Evolutionary conservation across 2,329 filamentous ascomycete species (phyloP), one percentile per base, ranked within the genome.

Genomic region (Trichothecium roseum): DNA sequence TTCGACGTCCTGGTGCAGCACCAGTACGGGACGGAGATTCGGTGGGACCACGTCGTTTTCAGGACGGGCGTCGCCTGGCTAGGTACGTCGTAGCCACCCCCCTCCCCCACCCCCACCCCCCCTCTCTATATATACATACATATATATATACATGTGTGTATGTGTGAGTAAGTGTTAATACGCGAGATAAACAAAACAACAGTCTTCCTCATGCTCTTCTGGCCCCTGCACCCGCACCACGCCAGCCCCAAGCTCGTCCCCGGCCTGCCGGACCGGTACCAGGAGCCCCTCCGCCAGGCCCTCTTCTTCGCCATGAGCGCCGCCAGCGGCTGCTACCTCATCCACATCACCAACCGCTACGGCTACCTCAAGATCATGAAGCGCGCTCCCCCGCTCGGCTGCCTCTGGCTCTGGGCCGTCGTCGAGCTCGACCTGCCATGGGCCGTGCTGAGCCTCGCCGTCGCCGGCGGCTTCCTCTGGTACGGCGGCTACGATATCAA

Each of bases 361-460:
- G 76, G 81, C 4, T 96, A 95, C 50, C 77, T 93, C 46, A 82
- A 83, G 6, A 78, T 94, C 15, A 88, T 96, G 85, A 93, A 94
- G 63, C 78, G 77, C 43, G 83, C 87, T 1, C 91, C 91, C n/a
- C 79, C 87, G 5, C 56, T 95, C 12, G 91, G 86, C 1, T 89
- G 84, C 28, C 57, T 96, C 14, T 96, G 89, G 88, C 72, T 96
- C 4, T 96, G 89, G 87, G 78, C 82, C 22, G 80, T 96, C 16
- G 70, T 96, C 32, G 91, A 98, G 62, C 71, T 95, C 60, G 72
- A 85, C 37, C 63, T 94, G 28, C 50, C 66, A 1, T 78, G 73
- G 49, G 84, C 83, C 1, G 61, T 80, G 2, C 45, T 58, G 10
- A 80, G 74, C 44, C 52, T 80, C 26, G 52, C 55, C 3, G 44